phyloP scores from a whole-genome alignment of 306 rosid genomes.

The Purshia tridentata region DNA sequence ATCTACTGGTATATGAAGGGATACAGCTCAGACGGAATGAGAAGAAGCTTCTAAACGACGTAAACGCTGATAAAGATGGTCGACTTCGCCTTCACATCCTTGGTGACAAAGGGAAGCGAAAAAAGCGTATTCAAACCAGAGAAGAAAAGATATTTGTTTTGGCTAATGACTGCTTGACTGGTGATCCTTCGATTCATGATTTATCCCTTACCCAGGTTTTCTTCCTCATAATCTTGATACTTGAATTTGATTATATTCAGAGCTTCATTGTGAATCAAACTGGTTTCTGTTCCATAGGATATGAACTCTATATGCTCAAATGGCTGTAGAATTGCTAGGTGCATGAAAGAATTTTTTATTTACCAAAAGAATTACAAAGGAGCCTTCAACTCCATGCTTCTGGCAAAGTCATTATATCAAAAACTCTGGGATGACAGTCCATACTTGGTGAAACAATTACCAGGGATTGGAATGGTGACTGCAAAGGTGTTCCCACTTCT shows the following conservation, averaged over 20 bases:
- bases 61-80: slow-evolving; percentile 83
- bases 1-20: slow-evolving; percentile 55
- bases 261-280: slow-evolving; percentile 26
- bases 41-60: slow-evolving; percentile 82
- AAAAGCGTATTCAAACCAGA: slow-evolving; percentile 89
- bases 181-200: slow-evolving; percentile 85
- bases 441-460: slow-evolving; percentile 86
- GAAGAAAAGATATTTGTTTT: slow-evolving; percentile 88
- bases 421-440: slow-evolving; percentile 98
- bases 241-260: slow-evolving; percentile 19
- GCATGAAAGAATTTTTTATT: slow-evolving; percentile 91
- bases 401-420: slow-evolving; percentile 82
- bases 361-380: slow-evolving; percentile 81
- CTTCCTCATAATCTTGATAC: slow-evolving; percentile 22
- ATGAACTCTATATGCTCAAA: slow-evolving; percentile 85
- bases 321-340: slow-evolving; percentile 87
- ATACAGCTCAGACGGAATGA: slow-evolving; percentile 97
- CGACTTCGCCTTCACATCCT: slow-evolving; percentile 85
- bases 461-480: slow-evolving; percentile 98
- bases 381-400: slow-evolving; percentile 65
- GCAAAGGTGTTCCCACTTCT: slow-evolving; percentile 62
- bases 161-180: slow-evolving; percentile 93
- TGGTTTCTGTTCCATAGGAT: slow-evolving; percentile 56
- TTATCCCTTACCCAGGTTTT: slow-evolving; percentile 83
- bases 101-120: slow-evolving; percentile 71